Conservation (phyloP, 1,284 basidiomycete genomes). For the Rhizopogon parksii region DNA sequence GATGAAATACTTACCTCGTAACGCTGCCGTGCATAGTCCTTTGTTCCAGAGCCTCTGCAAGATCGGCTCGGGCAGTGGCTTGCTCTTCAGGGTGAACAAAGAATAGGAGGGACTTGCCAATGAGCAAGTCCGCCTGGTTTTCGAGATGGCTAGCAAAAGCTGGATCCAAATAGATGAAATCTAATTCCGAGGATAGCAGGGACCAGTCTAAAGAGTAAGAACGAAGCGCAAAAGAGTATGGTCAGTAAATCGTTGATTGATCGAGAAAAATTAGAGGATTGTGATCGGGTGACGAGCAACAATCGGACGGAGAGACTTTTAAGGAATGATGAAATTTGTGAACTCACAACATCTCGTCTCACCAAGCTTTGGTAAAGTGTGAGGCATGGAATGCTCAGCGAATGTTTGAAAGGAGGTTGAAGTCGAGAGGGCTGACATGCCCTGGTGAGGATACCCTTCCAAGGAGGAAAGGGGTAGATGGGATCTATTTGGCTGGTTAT, state of each 20-base stretch:
- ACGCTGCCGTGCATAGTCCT: constrained; percentile 87
- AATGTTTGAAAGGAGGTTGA: constrained; percentile 17
- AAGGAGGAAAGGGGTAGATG: constrained; percentile 34
- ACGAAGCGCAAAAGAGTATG: constrained; percentile 1
- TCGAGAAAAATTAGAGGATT: constrained; percentile 3
- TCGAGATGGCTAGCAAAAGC: constrained; percentile 73
- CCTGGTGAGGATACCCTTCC: constrained; percentile 25
- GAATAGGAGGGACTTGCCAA: constrained; percentile 72
- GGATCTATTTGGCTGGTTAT: constrained; percentile 29
- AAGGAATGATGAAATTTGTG: constrained; percentile 9
- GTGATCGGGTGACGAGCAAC: constrained; percentile 29
- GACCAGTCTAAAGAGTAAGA: constrained; percentile 51
- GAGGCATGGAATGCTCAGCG: constrained; percentile 13
- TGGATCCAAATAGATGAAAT: constrained; percentile 88
- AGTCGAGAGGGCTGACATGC: constrained; percentile 18
- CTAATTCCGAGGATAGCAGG: constrained; percentile 63
- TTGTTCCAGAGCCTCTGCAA: constrained; percentile 71
- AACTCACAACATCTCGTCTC: constrained; percentile 70
- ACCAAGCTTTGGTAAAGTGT: constrained; percentile 47
- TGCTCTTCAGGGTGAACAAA: constrained; percentile 91
- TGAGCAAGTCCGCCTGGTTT: constrained; percentile 59
- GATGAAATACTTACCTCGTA: constrained; percentile 53
- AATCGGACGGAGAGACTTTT: constrained; percentile 5
- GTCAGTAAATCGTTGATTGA: constrained; percentile 19
- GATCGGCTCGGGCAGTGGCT: constrained; percentile 68